Evolutionary conservation across 768 basidiomycete species (phyloP), one percentile per base, ranked within the genome.

Genomic region (Artomyces pyxidatus): DNA sequence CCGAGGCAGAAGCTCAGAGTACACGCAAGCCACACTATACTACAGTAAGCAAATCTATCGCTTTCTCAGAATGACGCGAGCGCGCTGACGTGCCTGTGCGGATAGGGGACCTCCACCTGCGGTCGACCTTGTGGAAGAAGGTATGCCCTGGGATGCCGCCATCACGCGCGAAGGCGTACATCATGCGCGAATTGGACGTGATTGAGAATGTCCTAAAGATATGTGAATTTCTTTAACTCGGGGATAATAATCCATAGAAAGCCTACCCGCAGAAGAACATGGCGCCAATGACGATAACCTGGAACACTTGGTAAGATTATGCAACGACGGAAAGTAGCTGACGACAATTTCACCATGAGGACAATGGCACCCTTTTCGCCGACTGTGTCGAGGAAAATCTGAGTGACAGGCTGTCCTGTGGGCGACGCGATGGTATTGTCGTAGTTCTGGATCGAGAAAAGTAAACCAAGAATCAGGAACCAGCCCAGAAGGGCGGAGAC

Each of bases 181-280:
- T 85, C 86, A 88, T 88, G 0, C 87, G 73, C 3, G 81, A 84
- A 60, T 88, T 90, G 0, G 80, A 81, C 0, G 86, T 87, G 43
- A 90, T 66, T 0, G 84, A 86, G 66, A 89, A 89, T 0, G 81
- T 84, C 12, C 83, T 82, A 48, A 5, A 8, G 21, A 28, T 16
- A 26, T 19, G 9, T 19, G 26, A 21, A 38, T 17, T 7, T 2
- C 25, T 21, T n/a, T 40, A 28, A 19, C n/a, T 11, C n/a, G 44
- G 16, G 3, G 17, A 17, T 42, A 37, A 10, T 11, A 35, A 19
- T 4, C 14, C 16, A 26, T 25, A 25, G 32, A 11, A 10, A 30
- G 45, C 73, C 37, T 52, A 79, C 77, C 81, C 81, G 61, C 84
- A 86, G 60, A 83, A 81, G 63, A 78, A 85, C 82, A 88, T 84